A percentile compares a stretch with the other conserved stretches of the same genome.
phyloP scores from a whole-genome alignment of 2,329 filamentous ascomycete species.

The Epichloe gansuensis region DNA sequence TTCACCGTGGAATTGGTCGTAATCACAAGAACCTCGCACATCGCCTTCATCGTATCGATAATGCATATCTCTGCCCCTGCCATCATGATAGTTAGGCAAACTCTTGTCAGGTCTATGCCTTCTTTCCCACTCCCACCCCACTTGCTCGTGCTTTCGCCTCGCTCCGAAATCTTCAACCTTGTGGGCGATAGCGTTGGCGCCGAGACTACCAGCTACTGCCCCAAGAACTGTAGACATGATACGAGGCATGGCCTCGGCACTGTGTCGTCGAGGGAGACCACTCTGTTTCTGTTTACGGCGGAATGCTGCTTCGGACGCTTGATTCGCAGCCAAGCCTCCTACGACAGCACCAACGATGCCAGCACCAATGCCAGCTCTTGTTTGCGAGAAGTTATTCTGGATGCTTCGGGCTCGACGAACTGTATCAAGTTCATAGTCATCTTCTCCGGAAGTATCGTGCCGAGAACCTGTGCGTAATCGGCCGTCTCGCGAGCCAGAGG shows the following conservation, averaged over 20 bases:
- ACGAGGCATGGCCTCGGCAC: constrained; percentile 18
- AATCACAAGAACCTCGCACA: constrained; percentile 13
- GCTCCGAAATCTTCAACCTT: constrained; percentile 26
- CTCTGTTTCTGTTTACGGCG: constrained; percentile 16
- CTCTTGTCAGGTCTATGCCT: constrained; percentile 18
- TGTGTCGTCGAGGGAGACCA: constrained; percentile 12
- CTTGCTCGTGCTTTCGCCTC: constrained; percentile 19
- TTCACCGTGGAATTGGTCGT: constrained; percentile 15
- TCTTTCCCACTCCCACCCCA: constrained; percentile 19
- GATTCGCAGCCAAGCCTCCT: constrained; percentile 39
- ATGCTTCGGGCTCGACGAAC: constrained; percentile 28
- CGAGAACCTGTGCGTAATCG: constrained; percentile 5
- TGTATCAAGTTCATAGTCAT: constrained; percentile 16
- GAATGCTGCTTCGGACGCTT: constrained; percentile 30
- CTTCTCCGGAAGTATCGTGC: constrained; percentile 6
- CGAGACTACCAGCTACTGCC: constrained; percentile 41
- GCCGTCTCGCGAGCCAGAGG: constrained; percentile 14
- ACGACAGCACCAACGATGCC: constrained; percentile 41
- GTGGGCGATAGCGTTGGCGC: constrained; percentile 37
- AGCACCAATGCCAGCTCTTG: constrained; percentile 34
- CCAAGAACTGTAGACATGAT: constrained; percentile 39
- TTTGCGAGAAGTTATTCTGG: constrained; percentile 34
- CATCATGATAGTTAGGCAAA: constrained; percentile 14
- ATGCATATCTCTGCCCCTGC: constrained; percentile 6
- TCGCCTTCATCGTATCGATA: constrained; percentile 9